These are phyloP conservation scores for Paraconiothyrium brasiliense DNA, from an alignment of 2,329 filamentous ascomycete species.

Conservation along the genomic window DNA sequence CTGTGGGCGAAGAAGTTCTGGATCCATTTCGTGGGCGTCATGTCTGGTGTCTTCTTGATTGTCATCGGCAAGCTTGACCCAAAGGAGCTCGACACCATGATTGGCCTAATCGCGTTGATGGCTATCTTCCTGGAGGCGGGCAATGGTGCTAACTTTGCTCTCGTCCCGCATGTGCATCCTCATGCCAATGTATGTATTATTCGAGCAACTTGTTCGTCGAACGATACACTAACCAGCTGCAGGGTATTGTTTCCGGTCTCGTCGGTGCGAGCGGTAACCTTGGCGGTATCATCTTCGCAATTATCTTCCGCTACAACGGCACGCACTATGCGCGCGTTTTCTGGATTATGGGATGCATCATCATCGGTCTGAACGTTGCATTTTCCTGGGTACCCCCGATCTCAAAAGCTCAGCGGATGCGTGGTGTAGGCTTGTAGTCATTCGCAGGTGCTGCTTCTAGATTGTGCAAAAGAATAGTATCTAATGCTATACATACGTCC, in stretches of 20 bases:
- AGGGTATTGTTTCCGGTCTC: constrained; percentile 73
- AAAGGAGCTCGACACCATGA: constrained; percentile 69
- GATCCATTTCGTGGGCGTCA: constrained; percentile 64
- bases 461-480: not conserved
- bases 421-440: constrained; percentile 25
- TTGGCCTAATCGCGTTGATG: constrained; percentile 79
- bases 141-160: constrained; percentile 86
- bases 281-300: constrained; percentile 84
- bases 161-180: constrained; percentile 88
- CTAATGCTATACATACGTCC: not conserved
- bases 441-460: not conserved
- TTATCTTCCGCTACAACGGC: constrained; percentile 81
- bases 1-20: constrained; percentile 73
- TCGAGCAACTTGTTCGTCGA: not conserved
- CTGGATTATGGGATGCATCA: constrained; percentile 79
- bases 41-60: constrained; percentile 68
- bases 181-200: constrained; percentile 71
- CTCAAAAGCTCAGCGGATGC: constrained; percentile 58
- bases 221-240: constrained; percentile 22
- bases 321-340: constrained; percentile 74
- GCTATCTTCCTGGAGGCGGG: constrained; percentile 85
- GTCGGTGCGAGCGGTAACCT: constrained; percentile 85
- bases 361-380: constrained; percentile 73
- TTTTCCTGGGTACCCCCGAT: constrained; percentile 71
- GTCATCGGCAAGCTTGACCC: constrained; percentile 73